These are phyloP conservation scores for Neopestalotiopsis sp. DNA, from an alignment of 2,329 filamentous ascomycete species.

Conservation along the genomic window DNA sequence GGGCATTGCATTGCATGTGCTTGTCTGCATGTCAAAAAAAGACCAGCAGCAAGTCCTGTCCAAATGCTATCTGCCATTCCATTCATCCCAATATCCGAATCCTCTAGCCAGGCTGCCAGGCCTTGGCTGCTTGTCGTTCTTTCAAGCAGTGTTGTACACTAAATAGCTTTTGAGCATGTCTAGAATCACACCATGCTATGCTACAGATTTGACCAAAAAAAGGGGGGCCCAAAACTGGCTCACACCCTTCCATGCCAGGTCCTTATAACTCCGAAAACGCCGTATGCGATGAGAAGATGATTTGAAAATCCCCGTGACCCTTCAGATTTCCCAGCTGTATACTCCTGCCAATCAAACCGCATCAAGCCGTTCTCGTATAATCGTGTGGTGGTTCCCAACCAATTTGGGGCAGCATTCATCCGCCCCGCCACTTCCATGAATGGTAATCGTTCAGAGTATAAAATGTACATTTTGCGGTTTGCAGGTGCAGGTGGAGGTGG, in stretches of 20 bases:
- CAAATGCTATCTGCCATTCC: neutral
- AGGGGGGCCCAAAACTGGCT: neutral
- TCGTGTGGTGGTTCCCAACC: constrained; percentile 8
- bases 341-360: constrained; percentile 16
- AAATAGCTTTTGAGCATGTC: constrained; percentile 8
- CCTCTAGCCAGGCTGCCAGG: neutral
- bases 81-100: neutral
- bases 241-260: constrained; percentile 4
- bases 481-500: neutral
- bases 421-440: neutral
- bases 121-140: neutral
- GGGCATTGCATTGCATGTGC: neutral
- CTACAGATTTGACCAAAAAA: neutral
- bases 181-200: constrained; percentile 14
- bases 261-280: constrained; percentile 13
- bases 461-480: constrained; percentile 16
- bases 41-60: neutral
- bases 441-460: constrained; percentile 7
- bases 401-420: neutral
- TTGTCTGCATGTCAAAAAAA: neutral
- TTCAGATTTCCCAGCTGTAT: constrained; percentile 13
- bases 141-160: constrained; percentile 7
- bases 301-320: constrained; percentile 11
- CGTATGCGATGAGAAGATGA: constrained; percentile 15
- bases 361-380: constrained; percentile 6